Conservation (phyloP, 441 rosid species). For the Aquilaria agallochum region DNA sequence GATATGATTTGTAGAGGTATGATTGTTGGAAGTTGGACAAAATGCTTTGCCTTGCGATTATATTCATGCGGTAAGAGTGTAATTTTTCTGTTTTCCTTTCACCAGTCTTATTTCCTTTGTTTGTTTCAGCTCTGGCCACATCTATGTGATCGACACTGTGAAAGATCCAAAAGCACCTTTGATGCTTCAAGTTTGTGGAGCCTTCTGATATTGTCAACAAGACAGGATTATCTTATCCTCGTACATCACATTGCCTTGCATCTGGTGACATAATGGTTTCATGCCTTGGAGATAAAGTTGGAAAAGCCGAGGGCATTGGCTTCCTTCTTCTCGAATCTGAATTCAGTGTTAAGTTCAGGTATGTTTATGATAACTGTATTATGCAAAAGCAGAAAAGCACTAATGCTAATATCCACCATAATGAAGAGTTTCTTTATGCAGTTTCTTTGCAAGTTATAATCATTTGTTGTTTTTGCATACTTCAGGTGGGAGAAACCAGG, state of each 20-base stretch:
- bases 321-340: constrained; percentile 90
- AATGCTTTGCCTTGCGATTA: not conserved
- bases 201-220: constrained; percentile 52
- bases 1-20: not conserved
- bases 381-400: too few relatives aligned
- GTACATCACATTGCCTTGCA: constrained; percentile 91
- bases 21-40: not conserved
- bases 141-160: constrained; percentile 60
- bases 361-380: constrained; percentile 4
- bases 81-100: not conserved
- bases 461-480: not conserved
- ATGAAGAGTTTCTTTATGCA: too few relatives aligned
- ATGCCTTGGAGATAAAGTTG: constrained; percentile 85
- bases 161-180: constrained; percentile 72
- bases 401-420: too few relatives aligned
- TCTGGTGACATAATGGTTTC: constrained; percentile 87
- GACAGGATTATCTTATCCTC: constrained; percentile 90
- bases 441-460: not conserved
- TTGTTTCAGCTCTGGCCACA: constrained; percentile 73
- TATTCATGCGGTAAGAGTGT: not conserved
- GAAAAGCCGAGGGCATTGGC: constrained; percentile 83
- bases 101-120: not conserved
- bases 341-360: constrained; percentile 83
- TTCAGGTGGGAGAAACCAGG: constrained; percentile 93
- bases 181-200: constrained; percentile 69